Evolutionary conservation across 345 rosid genomes (phyloP).

Genomic region (Moringa oleifera): DNA sequence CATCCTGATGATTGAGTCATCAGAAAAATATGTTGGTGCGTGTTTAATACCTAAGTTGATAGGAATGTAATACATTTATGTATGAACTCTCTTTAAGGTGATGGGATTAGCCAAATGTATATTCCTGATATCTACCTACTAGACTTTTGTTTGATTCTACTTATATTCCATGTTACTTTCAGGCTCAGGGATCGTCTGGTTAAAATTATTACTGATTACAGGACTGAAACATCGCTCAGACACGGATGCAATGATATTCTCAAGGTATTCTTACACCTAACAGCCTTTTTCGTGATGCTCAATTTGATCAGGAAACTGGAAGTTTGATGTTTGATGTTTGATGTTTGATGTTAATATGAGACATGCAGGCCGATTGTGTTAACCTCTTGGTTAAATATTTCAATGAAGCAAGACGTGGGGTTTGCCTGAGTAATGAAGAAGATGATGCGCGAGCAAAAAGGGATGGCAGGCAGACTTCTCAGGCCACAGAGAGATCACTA

Average conservation of each 20-base stretch:
- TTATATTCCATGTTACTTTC: constrained; percentile 17
- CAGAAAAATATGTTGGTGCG: no score
- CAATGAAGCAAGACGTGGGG: constrained; percentile 80
- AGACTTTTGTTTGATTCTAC: no score
- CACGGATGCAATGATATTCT: constrained; percentile 97
- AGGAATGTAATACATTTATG: no score
- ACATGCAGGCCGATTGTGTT: constrained; percentile 78
- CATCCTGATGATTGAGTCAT: no score
- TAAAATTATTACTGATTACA: constrained; percentile 90
- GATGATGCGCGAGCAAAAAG: constrained; percentile 53
- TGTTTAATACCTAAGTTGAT: no score
- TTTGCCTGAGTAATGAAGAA: constrained; percentile 66
- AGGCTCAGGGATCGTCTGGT: constrained; percentile 94
- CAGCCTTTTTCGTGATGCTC: constrained; percentile 2
- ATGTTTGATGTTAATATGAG: constrained; percentile 15
- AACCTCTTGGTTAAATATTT: constrained; percentile 83
- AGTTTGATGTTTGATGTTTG: constrained; percentile 14
- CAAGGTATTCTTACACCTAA: constrained; percentile 45
- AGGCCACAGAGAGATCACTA: constrained; percentile 34
- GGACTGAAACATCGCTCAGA: constrained; percentile 97
- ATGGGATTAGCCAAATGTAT: background rate
- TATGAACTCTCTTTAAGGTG: background rate
- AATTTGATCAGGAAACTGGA: background rate
- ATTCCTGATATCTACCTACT: background rate
- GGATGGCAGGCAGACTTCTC: constrained; percentile 41